These are phyloP conservation scores for Colletotrichum graminicola DNA, from an alignment of 2,329 filamentous ascomycete species.

Conservation along the genomic window DNA sequence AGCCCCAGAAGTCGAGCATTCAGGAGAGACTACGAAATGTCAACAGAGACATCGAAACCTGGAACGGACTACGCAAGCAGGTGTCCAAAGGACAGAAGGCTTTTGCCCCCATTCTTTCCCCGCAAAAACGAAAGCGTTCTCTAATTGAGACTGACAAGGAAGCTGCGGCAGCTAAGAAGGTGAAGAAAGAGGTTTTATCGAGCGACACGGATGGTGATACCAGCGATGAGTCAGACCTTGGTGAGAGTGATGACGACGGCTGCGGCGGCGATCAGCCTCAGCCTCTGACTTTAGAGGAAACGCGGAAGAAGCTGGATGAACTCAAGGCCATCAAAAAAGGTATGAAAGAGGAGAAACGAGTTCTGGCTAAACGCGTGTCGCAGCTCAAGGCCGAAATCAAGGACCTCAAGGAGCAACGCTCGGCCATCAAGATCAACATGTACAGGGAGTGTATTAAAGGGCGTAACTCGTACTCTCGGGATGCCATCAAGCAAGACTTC, in stretches of 20 bases:
- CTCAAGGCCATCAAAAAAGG: constrained; percentile 24
- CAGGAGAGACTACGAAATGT: neutral
- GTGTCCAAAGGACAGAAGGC: neutral
- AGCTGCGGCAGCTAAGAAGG: constrained; percentile 30
- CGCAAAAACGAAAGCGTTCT: constrained; percentile 21
- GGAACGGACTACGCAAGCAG: neutral
- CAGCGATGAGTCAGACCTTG: constrained; percentile 15
- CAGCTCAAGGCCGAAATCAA: neutral
- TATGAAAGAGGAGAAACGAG: constrained; percentile 3
- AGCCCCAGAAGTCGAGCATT: neutral
- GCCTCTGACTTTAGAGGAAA: constrained; percentile 3
- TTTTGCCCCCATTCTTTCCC: constrained; percentile 8
- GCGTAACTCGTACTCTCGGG: constrained; percentile 65
- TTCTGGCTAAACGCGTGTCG: neutral
- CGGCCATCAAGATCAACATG: neutral
- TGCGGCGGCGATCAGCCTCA: neutral
- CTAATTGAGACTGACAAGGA: too few relatives aligned
- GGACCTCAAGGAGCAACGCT: neutral
- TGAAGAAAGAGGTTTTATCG: neutral
- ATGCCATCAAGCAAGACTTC: constrained; percentile 43
- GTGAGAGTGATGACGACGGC: neutral
- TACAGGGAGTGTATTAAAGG: constrained; percentile 61
- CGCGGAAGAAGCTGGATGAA: constrained; percentile 5
- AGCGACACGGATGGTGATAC: constrained; percentile 22
- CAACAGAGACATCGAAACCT: neutral